phyloP scores from a whole-genome alignment of 2,329 filamentous ascomycete species.

The Chaetomium globosum region DNA sequence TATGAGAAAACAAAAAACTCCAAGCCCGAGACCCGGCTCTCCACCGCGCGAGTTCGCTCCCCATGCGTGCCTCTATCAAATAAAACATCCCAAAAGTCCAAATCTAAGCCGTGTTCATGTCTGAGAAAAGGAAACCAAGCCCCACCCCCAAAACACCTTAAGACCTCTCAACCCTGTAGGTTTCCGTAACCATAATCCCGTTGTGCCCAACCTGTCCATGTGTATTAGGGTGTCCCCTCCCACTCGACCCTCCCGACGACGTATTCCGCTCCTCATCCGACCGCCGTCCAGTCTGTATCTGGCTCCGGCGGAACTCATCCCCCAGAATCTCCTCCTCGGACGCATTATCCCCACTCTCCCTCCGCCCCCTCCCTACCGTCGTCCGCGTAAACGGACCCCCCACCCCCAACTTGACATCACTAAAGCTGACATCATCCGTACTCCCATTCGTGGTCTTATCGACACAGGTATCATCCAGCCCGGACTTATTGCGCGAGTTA shows the following conservation, averaged over 20 bases:
- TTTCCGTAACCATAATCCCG: constrained; percentile 26
- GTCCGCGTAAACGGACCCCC: constrained; percentile 25
- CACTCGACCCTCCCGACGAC: background rate
- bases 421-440: constrained; percentile 18
- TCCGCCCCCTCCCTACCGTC: constrained; percentile 15
- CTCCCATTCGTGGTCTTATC: background rate
- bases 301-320: constrained; percentile 20
- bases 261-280: no score
- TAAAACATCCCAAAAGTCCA: background rate
- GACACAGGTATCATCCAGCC: background rate
- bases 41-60: background rate
- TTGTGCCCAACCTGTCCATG: background rate
- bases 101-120: background rate
- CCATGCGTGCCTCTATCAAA: background rate
- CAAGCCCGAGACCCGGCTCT: background rate
- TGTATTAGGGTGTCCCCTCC: background rate
- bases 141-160: background rate
- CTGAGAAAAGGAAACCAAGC: background rate
- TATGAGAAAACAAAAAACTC: background rate
- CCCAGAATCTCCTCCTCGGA: constrained; percentile 25
- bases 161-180: constrained; percentile 23
- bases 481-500: background rate
- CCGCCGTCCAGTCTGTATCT: background rate
- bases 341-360: background rate
- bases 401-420: constrained; percentile 22